phyloP scores from a whole-genome alignment of 352 stramenopile species.

The Phytophthora pseudosyringae region DNA sequence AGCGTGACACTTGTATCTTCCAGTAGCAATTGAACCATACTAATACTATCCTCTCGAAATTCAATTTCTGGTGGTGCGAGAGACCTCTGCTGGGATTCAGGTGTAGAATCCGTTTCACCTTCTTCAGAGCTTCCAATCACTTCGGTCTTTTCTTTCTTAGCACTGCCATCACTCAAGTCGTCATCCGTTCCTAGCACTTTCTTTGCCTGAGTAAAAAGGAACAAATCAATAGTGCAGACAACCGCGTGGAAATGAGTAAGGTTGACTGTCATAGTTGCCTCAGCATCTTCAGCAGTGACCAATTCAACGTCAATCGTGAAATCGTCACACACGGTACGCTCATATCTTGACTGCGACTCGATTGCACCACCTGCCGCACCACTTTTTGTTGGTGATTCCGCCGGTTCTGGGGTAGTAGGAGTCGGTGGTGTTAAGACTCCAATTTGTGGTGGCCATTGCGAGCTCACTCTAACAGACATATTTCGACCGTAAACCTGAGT shows the following conservation, averaged over 20 bases:
- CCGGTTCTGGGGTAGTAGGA: constrained; percentile 2
- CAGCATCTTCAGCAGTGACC: constrained; percentile 50
- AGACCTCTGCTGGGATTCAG: constrained; percentile 8
- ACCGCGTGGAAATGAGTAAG: constrained; percentile 78
- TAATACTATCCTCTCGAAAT: constrained; percentile 27
- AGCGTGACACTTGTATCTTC: constrained; percentile 77
- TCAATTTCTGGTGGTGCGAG: constrained; percentile 19
- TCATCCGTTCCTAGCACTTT: constrained; percentile 31
- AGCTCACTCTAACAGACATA: constrained; percentile 69
- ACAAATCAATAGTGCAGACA: constrained; percentile 65
- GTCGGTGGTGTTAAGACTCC: constrained; percentile 5
- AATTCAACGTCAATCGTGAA: constrained; percentile 77
- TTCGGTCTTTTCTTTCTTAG: constrained; percentile 8
- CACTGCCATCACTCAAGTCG: constrained; percentile 8
- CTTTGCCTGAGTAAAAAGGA: constrained; percentile 35
- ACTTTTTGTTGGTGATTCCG: constrained; percentile 12
- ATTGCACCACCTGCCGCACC: neutral
- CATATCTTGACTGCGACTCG: constrained; percentile 35
- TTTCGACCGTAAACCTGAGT: constrained; percentile 73
- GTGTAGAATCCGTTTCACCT: constrained; percentile 6
- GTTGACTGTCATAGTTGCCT: constrained; percentile 63
- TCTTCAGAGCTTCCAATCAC: constrained; percentile 3
- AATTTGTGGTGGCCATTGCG: constrained; percentile 58
- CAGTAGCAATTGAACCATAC: constrained; percentile 58
- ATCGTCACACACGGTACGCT: constrained; percentile 73